phyloP scores from a whole-genome alignment of 2,329 filamentous ascomycete genomes.

The Didymella exigua region DNA sequence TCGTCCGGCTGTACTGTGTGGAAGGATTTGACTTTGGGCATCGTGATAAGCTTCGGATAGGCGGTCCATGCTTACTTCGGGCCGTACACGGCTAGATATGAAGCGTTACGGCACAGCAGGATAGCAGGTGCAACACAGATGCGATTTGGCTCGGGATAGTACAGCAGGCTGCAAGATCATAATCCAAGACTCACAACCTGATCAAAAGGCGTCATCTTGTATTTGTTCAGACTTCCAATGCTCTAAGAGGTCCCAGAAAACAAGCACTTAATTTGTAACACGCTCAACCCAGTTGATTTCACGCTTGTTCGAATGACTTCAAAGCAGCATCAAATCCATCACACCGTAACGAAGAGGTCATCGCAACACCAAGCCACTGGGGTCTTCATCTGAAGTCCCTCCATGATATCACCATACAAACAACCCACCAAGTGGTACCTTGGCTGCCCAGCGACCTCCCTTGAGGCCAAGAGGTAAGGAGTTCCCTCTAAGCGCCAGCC shows the following conservation, averaged over 20 bases:
- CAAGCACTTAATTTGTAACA: background rate
- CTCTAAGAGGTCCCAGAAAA: background rate
- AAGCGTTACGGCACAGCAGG: slow-evolving; percentile 5
- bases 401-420: slow-evolving; percentile 28
- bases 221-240: background rate
- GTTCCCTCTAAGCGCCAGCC: slow-evolving; percentile 30
- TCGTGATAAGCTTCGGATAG: slow-evolving; percentile 4
- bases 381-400: background rate
- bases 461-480: slow-evolving; percentile 17
- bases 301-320: background rate
- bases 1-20: background rate
- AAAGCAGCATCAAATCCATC: background rate
- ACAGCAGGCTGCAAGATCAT: background rate
- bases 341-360: background rate
- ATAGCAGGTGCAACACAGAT: background rate
- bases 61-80: slow-evolving; percentile 5
- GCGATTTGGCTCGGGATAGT: background rate
- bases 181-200: background rate
- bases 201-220: background rate
- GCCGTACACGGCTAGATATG: slow-evolving; percentile 2
- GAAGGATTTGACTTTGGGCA: background rate
- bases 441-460: slow-evolving; percentile 40
- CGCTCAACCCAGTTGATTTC: background rate
- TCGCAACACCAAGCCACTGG: slow-evolving; percentile 18
- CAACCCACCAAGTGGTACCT: slow-evolving; percentile 13